These are phyloP conservation scores for Aspergillus novoparasiticus DNA, from an alignment of 2,329 filamentous ascomycete species.

Conservation along the genomic window DNA sequence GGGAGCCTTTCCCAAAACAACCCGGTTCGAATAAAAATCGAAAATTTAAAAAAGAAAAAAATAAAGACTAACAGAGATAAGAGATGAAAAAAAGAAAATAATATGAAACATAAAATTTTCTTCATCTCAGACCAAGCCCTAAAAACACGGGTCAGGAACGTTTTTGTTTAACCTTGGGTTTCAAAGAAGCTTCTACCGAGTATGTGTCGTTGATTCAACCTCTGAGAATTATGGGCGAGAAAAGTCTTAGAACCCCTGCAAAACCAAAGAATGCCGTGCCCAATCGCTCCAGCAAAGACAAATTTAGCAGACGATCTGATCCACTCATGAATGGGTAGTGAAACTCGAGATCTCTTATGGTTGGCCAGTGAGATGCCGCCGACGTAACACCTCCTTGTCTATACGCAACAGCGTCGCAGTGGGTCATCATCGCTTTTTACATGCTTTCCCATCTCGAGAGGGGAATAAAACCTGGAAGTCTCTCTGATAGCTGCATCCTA, in stretches of 20 bases:
- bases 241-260: not conserved
- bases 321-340: conserved; percentile 20
- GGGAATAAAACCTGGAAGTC: not conserved
- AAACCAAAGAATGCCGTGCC: conserved; percentile 1
- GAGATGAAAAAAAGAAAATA: not conserved
- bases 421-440: conserved; percentile 10
- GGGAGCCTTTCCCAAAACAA: conserved; percentile 4
- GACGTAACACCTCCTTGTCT: conserved; percentile 24
- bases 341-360: conserved; percentile 18
- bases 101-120: not conserved
- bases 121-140: not conserved
- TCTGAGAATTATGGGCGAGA: not conserved
- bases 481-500: conserved; percentile 1
- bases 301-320: conserved; percentile 24
- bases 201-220: conserved; percentile 4
- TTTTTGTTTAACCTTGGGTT: not conserved
- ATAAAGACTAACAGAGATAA: not conserved
- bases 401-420: conserved; percentile 20
- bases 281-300: conserved; percentile 8
- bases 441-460: not conserved
- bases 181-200: not conserved
- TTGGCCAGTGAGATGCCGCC: conserved; percentile 16
- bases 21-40: not conserved
- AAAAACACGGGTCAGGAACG: not conserved
- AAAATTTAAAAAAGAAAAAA: not conserved